Evolutionary conservation across 495 filamentous ascomycete species (phyloP), one percentile per base, ranked within the genome.

Genomic region (Ascobolus immersus): DNA sequence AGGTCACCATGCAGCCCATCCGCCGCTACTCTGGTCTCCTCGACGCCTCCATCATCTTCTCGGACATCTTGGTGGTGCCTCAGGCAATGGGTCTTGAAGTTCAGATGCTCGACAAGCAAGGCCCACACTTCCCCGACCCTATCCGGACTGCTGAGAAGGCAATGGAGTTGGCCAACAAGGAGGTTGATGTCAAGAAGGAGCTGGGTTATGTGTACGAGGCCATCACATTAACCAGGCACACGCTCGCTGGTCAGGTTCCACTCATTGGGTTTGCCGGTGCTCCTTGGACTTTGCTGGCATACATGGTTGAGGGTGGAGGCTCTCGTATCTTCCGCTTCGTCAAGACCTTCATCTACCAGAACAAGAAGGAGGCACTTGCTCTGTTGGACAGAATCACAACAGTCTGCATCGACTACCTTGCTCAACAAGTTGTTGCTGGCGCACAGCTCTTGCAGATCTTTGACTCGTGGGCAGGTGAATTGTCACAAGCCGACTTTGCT

Each of bases 31-130:
- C 62, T 12, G 81, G 77, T 21, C 68, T 93, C 28, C 71, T 96
- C 41, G 86, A 96, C 54, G 89, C 86, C 11, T 81, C 86, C 21
- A 96, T 96, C 44, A 96, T 96, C 51, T 96, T 96, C 65, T 90
- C 78, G 10, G 86, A 96, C 53, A 96, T 96, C 43, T 65, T 96
- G 25, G 86, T 96, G 36, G 81, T 96, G 43, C 86, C 86, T 2
- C 86, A 96, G 55, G 86, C 86, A 13, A 73, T 96, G 67, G 86
- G 86, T 1, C 94, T 96, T 89, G 58, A 56, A 13, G 86, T 96
- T 7, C 75, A 93, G 54, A 96, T 96, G 86, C 55, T 92, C 18
- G 80, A 91, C 48, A 81, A 81, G 55, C 86, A 89, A 49, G 86
- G 86, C 1, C 86, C 86, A 19, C 72, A 82, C 47, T 94, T 96